phyloP scores from a whole-genome alignment of 108 stramenopile species.

The Schizochytrium sp. region DNA sequence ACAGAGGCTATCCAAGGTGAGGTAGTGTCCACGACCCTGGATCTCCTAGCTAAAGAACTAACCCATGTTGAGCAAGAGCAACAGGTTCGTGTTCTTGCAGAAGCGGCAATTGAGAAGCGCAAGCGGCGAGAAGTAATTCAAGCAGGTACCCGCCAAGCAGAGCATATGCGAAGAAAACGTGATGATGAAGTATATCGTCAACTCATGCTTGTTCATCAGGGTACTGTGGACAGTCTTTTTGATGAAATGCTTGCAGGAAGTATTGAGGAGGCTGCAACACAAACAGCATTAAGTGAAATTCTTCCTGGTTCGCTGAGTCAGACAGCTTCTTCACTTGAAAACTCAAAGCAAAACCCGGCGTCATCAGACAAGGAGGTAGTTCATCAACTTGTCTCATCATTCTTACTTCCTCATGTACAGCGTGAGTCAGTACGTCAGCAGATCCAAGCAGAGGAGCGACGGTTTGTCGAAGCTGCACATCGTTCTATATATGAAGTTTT shows the following conservation, averaged over 20 bases:
- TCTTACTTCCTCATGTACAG: constrained; percentile 51
- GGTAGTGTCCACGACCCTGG: constrained; percentile 62
- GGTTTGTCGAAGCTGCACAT: constrained; percentile 22
- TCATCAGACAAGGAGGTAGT: constrained; percentile 4
- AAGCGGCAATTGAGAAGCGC: constrained; percentile 59
- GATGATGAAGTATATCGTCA: constrained; percentile 65
- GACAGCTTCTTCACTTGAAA: background rate
- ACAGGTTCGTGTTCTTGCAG: constrained; percentile 51
- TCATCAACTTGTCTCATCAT: constrained; percentile 38
- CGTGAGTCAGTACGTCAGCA: constrained; percentile 46
- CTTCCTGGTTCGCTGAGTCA: background rate
- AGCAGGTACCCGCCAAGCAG: constrained; percentile 69
- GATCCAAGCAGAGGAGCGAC: constrained; percentile 42
- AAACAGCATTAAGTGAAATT: background rate
- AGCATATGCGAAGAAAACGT: constrained; percentile 49
- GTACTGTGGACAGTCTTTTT: constrained; percentile 58
- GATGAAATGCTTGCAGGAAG: constrained; percentile 32
- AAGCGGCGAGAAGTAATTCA: constrained; percentile 64
- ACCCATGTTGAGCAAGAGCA: constrained; percentile 62
- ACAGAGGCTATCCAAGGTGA: constrained; percentile 67
- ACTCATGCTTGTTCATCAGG: constrained; percentile 61
- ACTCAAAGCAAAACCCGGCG: background rate
- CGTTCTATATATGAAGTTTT: background rate
- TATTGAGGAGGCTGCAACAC: constrained; percentile 26
- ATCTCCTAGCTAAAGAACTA: constrained; percentile 68